phyloP scores from a whole-genome alignment of 2,329 filamentous ascomycete genomes.

The Mycocentrospora acerina region DNA sequence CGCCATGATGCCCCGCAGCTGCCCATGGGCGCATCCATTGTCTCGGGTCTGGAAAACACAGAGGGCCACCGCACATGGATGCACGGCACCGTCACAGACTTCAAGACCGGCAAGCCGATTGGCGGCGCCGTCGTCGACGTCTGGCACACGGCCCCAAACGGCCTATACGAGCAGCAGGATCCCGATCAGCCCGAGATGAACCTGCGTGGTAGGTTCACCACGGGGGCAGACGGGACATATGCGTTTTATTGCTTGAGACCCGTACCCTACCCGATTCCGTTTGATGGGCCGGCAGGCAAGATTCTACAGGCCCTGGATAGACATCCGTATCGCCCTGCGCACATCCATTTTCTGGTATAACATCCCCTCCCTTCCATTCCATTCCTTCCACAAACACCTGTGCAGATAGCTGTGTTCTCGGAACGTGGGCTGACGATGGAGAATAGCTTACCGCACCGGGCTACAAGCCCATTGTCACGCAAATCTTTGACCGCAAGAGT shows the following conservation, averaged over 20 bases:
- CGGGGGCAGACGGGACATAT: conserved; percentile 66
- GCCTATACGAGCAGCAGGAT: conserved; percentile 70
- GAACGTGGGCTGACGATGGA: not conserved
- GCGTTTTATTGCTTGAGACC: conserved; percentile 46
- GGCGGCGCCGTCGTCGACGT: conserved; percentile 69
- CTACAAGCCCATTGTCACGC: conserved; percentile 71
- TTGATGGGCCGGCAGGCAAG: conserved; percentile 61
- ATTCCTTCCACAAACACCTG: no score
- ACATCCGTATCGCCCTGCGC: conserved; percentile 63
- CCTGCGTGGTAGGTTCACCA: conserved; percentile 70
- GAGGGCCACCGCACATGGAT: conserved; percentile 62
- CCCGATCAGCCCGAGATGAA: conserved; percentile 70
- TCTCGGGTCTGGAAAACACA: conserved; percentile 46
- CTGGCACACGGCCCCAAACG: conserved; percentile 79
- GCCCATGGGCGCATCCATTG: conserved; percentile 69
- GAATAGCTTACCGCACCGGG: conserved; percentile 55
- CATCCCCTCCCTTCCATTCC: no score
- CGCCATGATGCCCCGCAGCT: conserved; percentile 69
- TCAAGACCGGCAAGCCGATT: conserved; percentile 64
- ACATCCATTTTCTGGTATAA: conserved; percentile 62
- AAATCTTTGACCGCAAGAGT: conserved; percentile 72
- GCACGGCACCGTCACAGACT: conserved; percentile 63
- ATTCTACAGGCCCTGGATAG: conserved; percentile 60
- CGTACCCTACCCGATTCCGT: conserved; percentile 56
- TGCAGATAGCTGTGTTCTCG: no score